Evolutionary conservation across 2,329 filamentous ascomycete species (phyloP).

Genomic region (Dactylellina haptotyla): DNA sequence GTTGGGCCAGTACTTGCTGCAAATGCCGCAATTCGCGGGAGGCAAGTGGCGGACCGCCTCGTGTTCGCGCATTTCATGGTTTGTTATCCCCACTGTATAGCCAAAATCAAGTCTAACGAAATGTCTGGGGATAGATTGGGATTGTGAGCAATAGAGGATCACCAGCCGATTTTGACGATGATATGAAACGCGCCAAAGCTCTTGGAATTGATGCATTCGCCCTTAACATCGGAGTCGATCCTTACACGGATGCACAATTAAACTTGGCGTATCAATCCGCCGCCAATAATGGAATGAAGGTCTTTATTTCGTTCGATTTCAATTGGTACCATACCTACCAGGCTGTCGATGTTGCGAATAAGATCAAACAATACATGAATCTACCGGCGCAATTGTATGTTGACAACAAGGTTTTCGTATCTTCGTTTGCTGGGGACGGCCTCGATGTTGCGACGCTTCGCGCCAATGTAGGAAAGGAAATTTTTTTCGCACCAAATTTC

Average conservation of each 20-base stretch:
- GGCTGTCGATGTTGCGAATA: constrained; percentile 57
- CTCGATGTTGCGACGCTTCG: constrained; percentile 62
- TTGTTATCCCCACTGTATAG: neutral
- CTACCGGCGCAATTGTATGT: constrained; percentile 62
- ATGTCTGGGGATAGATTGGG: constrained; percentile 55
- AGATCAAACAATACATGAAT: constrained; percentile 61
- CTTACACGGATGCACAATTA: constrained; percentile 60
- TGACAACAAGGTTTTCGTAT: constrained; percentile 64
- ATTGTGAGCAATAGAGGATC: constrained; percentile 58
- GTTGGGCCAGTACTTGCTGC: no score
- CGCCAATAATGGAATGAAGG: constrained; percentile 57
- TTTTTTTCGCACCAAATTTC: constrained; percentile 65
- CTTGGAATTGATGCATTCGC: constrained; percentile 61
- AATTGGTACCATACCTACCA: constrained; percentile 55
- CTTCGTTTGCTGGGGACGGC: constrained; percentile 66
- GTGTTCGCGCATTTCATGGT: constrained; percentile 56
- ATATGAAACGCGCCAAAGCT: constrained; percentile 59
- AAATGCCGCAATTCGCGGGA: neutral
- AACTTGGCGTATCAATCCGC: constrained; percentile 60
- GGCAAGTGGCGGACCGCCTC: neutral
- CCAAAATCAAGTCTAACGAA: neutral
- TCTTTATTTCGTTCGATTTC: constrained; percentile 60
- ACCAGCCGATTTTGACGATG: constrained; percentile 57
- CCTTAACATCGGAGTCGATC: constrained; percentile 60
- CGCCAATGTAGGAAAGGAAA: constrained; percentile 59